phyloP scores from a whole-genome alignment of 2,329 filamentous ascomycete genomes.

The Verticillium isaacii region DNA sequence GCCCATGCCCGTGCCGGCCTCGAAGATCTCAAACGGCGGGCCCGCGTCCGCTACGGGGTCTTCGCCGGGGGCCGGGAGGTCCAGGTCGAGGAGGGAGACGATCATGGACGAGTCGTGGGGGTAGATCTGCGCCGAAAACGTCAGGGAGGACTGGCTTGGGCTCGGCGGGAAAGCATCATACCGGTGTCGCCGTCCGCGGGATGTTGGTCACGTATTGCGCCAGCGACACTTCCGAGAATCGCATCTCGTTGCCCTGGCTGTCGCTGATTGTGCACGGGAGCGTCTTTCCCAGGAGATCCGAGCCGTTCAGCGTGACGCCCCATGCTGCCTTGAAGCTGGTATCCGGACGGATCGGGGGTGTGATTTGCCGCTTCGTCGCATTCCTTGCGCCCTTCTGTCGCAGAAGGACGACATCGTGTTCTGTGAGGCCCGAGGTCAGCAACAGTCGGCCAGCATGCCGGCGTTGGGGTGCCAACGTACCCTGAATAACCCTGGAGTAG shows the following conservation, averaged over 20 bases:
- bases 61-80: conserved; percentile 42
- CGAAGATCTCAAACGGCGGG: conserved; percentile 66
- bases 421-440: conserved; percentile 14
- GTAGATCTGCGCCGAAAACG: conserved; percentile 41
- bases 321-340: conserved; percentile 32
- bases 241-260: conserved; percentile 42
- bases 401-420: conserved; percentile 35
- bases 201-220: conserved; percentile 68
- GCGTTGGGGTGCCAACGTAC: not conserved
- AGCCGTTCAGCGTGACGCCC: conserved; percentile 41
- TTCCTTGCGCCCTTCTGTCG: conserved; percentile 29
- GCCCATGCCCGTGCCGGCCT: conserved; percentile 83
- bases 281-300: conserved; percentile 59
- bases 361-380: conserved; percentile 31
- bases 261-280: conserved; percentile 55
- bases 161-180: conserved; percentile 27
- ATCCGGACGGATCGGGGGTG: conserved; percentile 25
- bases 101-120: conserved; percentile 71
- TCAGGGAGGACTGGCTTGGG: not conserved
- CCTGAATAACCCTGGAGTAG: conserved; percentile 1
- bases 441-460: not conserved
- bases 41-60: conserved; percentile 24
- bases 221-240: conserved; percentile 61
- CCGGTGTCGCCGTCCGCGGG: conserved; percentile 69
- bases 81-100: conserved; percentile 70